Evolutionary conservation across 768 basidiomycete species (phyloP), one percentile per base, ranked within the genome.

Genomic region (Lactarius indigo): DNA sequence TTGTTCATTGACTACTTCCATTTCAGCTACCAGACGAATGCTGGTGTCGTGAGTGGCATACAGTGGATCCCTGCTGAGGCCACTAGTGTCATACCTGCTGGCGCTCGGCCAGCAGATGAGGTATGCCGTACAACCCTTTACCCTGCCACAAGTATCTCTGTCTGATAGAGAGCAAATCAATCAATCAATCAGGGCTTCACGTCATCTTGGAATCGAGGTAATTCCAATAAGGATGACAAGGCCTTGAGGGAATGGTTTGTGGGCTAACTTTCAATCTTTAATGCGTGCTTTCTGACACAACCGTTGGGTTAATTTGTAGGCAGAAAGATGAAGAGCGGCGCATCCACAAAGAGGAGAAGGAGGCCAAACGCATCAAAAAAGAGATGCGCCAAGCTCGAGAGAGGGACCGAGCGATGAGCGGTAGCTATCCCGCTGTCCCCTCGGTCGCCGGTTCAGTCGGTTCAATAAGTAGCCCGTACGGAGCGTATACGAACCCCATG

Each of bases 51-150:
- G 37, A 82, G 77, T 64, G 91, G 91, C 17, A 84, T 84, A 61
- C 84, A 84, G 64, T 84, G 83, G 76, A 84, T 91, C 31, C 89
- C 89, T 23, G 85, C 83, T n/a, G 90, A 92, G 70, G 81, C 87
- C 1, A 87, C 87, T 0, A 78, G 82, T 52, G 81, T 87, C 55
- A 70, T 86, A 57, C 90, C 90, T 47, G 59, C 76, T 13, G 88
- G 86, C 5, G 86, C 87, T 31, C 83, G 80, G 61, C 86, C 86
- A 10, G 88, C 87, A 5, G 83, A 76, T 71, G 73, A 79, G 57
- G 89, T 87, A 63, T 72, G 82, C 75, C 13, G 17, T 59, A 26
- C 47, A 59, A 66, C 54, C 64, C 64, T 63, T 52, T 58, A 28
- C 47, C 52, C 66, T 28, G 20, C 33, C 52, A 39, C 37, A 39